Percentiles rank a stretch among this genome's conserved stretches.
phyloP scores from a whole-genome alignment of 805 yeast genomes.

The Novakomyces olei region DNA sequence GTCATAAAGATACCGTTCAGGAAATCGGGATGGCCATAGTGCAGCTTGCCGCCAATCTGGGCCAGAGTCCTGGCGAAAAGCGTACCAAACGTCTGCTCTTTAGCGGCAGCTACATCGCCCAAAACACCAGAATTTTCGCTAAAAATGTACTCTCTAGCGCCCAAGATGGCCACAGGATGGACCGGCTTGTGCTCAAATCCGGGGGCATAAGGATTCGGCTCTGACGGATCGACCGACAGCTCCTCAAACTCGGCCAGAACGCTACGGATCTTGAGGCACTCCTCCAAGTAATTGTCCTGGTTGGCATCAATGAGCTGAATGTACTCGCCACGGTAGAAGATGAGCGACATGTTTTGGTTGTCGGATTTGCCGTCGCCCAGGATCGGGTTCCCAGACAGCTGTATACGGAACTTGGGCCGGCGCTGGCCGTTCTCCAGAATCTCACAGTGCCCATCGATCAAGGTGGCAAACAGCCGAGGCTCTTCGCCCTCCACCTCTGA shows the following conservation, averaged over 20 bases:
- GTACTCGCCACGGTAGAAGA: constrained; percentile 82
- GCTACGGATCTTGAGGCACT: constrained; percentile 73
- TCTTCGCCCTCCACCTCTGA: constrained; percentile 22
- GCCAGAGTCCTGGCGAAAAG: constrained; percentile 82
- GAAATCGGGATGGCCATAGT: constrained; percentile 94
- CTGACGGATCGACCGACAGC: constrained; percentile 27
- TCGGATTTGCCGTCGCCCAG: constrained; percentile 93
- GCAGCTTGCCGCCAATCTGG: constrained; percentile 82
- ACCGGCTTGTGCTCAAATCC: constrained; percentile 22
- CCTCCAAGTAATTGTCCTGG: constrained; percentile 88
- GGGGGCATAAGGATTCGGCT: constrained; percentile 30
- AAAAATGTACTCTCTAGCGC: constrained; percentile 87
- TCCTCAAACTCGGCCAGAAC: constrained; percentile 85
- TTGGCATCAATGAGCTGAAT: constrained; percentile 90
- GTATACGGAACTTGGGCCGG: constrained; percentile 41
- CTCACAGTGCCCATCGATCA: constrained; percentile 38
- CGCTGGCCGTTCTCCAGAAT: constrained; percentile 36
- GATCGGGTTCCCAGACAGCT: constrained; percentile 79
- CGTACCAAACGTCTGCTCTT: constrained; percentile 93
- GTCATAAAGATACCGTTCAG: constrained; percentile 78
- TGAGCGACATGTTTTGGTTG: constrained; percentile 72
- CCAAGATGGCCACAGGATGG: constrained; percentile 69
- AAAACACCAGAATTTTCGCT: constrained; percentile 79
- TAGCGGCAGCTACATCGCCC: constrained; percentile 94
- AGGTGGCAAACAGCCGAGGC: constrained; percentile 39